Percentiles rank a stretch among this genome's conserved stretches.
These are phyloP conservation scores for Metarhizium rileyi DNA, from an alignment of 2,329 filamentous ascomycete genomes.

Conservation along the genomic window DNA sequence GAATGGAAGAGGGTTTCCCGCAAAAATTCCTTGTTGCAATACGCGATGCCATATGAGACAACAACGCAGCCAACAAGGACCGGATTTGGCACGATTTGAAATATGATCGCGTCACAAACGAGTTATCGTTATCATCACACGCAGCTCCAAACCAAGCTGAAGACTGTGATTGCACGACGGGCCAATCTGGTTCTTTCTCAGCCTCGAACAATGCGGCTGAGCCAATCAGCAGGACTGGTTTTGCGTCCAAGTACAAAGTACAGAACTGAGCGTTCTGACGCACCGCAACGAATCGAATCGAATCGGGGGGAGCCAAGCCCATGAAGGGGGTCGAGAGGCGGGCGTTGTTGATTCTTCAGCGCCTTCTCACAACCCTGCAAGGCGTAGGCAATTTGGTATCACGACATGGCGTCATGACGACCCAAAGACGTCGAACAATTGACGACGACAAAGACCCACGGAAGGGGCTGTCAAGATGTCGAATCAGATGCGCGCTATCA, in stretches of 20 bases:
- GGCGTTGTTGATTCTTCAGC: not conserved
- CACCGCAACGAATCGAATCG: no score
- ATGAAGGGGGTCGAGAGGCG: not conserved
- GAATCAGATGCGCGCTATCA: not conserved
- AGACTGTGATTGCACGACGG: no score
- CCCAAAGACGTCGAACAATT: not conserved
- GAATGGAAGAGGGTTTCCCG: no score
- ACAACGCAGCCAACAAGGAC: no score
- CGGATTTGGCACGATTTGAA: no score
- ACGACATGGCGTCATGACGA: slow-evolving; percentile 3
- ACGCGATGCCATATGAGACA: no score
- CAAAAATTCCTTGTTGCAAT: no score
- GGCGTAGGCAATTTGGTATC: not conserved
- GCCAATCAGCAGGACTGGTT: not conserved
- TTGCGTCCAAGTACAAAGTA: not conserved
- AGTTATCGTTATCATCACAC: no score
- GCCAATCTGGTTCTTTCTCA: no score
- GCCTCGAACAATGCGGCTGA: no score
- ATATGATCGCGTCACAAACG: no score
- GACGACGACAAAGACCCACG: not conserved
- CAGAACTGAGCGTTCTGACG: not conserved
- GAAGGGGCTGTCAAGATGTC: not conserved
- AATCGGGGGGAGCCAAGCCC: not conserved
- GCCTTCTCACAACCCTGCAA: not conserved
- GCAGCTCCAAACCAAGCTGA: no score